Conservation (phyloP, 495 filamentous ascomycete species). For the Hyaloscypha finlandica region DNA sequence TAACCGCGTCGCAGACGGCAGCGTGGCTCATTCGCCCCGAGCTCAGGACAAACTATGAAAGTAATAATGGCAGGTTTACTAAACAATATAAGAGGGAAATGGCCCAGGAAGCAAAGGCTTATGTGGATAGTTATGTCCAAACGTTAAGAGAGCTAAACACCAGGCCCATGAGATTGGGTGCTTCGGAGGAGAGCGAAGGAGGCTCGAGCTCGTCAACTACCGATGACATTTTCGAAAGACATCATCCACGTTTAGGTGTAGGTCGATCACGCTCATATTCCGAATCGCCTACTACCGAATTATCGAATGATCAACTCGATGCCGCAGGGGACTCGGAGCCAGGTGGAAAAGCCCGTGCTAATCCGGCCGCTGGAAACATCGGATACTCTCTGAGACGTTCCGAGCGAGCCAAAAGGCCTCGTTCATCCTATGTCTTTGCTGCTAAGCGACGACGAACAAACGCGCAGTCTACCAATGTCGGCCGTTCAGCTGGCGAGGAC, state of each 20-base stretch:
- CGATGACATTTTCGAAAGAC: neutral
- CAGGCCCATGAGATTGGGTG: neutral
- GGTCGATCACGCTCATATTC: neutral
- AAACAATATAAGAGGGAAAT: neutral
- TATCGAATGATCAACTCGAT: neutral
- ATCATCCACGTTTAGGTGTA: neutral
- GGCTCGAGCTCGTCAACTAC: neutral
- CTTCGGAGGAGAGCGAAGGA: neutral
- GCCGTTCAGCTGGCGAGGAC: neutral
- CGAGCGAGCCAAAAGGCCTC: neutral
- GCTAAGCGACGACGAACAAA: neutral
- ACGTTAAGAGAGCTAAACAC: neutral
- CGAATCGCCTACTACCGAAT: neutral
- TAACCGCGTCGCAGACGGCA: neutral
- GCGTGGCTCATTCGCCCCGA: neutral
- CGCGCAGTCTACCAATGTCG: neutral
- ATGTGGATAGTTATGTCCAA: slow-evolving; percentile 1
- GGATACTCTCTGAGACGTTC: neutral
- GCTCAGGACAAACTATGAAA: neutral
- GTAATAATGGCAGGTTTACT: neutral
- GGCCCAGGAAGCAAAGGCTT: neutral
- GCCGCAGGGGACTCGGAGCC: neutral
- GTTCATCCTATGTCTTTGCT: neutral
- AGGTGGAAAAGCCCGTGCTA: neutral
- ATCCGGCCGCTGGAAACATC: neutral